These are phyloP conservation scores for Apiotrichum montevideense DNA, from an alignment of 1,284 basidiomycete species.

Conservation along the genomic window DNA sequence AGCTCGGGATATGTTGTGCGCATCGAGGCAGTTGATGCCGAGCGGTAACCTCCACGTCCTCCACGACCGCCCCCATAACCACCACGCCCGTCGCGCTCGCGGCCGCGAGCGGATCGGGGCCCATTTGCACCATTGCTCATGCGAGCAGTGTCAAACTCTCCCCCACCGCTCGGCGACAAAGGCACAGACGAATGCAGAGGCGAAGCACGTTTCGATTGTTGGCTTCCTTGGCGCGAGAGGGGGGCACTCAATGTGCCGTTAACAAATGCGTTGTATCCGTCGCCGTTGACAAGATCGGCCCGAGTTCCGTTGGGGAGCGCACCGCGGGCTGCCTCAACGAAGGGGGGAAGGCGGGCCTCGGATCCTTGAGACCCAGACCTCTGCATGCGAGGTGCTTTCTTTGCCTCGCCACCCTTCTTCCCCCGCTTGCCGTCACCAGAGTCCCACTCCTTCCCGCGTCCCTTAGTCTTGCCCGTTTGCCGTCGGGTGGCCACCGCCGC, in stretches of 20 bases:
- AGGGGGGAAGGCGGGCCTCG: conserved; percentile 9
- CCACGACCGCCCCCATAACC: conserved; percentile 11
- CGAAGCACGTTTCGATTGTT: conserved; percentile 17
- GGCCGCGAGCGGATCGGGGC: conserved; percentile 25
- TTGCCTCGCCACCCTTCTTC: conserved; percentile 6
- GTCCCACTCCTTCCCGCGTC: conserved; percentile 13
- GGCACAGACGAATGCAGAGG: conserved; percentile 6
- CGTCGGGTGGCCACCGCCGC: conserved; percentile 29
- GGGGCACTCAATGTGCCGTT: conserved; percentile 17
- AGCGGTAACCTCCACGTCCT: not conserved
- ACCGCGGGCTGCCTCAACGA: conserved; percentile 2
- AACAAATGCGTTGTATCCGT: not conserved
- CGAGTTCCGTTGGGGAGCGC: not conserved
- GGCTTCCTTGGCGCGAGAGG: conserved; percentile 26
- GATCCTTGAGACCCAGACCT: conserved; percentile 13
- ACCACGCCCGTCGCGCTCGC: conserved; percentile 28
- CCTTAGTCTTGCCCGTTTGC: conserved; percentile 20
- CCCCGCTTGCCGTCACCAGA: conserved; percentile 7
- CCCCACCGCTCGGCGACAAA: conserved; percentile 4
- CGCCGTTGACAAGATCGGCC: conserved; percentile 1
- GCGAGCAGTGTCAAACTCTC: conserved; percentile 18
- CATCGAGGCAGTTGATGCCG: conserved; percentile 4
- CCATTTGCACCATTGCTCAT: conserved; percentile 18
- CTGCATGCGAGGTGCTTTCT: conserved; percentile 6
- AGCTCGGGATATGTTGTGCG: conserved; percentile 16